Evolutionary conservation across 2,329 filamentous ascomycete genomes (phyloP), one percentile per base, ranked within the genome.

Genomic region (Sclerotinia borealis): DNA sequence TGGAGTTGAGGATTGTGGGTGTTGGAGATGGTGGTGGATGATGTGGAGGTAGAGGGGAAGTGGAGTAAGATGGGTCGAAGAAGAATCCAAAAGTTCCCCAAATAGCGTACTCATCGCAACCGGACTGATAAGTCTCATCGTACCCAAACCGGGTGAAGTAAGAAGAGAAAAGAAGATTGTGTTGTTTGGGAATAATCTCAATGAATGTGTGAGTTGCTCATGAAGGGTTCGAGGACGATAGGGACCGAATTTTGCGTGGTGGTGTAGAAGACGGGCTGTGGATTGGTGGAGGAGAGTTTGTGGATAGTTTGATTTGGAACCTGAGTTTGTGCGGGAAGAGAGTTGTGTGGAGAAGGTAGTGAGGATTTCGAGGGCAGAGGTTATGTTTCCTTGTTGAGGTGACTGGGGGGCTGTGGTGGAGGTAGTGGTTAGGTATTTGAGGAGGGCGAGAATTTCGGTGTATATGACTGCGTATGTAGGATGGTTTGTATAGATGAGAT

Each of bases 151-250:
- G 10, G 47, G 61, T 1, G 61, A 59, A n/a, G 86, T 83, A 67
- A 89, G 89, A 0, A 95, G 77, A 1, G 83, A 79, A 1, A 96
- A 80, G 66, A 97, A 88, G 7, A 91, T 80, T 1, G 86, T 90
- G 76, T 96, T 97, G 55, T 80, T 79, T 0, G 92, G 91, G 73
- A 92, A 96, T 8, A 77, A 73, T 0, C 71, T 69, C 27, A 95
- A 78, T 66, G 88, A 89, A 2, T 79, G 76, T 5, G 79, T 76
- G 0, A 96, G 77, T 15, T 87, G 78, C 9, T 81, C 76, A 49
- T 89, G 86, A 39, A 96, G 75, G 22, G 86, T 80, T 0, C 80
- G 78, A 5, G 91, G 88, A 59, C 87, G 87, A 75, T 90, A 92
- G 3, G 88, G 82, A 4, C 84, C 85, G 59, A 55, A 60, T 77